Evolutionary conservation across 73 alveolate species (phyloP).

Genomic region (Effrenium voratum): DNA sequence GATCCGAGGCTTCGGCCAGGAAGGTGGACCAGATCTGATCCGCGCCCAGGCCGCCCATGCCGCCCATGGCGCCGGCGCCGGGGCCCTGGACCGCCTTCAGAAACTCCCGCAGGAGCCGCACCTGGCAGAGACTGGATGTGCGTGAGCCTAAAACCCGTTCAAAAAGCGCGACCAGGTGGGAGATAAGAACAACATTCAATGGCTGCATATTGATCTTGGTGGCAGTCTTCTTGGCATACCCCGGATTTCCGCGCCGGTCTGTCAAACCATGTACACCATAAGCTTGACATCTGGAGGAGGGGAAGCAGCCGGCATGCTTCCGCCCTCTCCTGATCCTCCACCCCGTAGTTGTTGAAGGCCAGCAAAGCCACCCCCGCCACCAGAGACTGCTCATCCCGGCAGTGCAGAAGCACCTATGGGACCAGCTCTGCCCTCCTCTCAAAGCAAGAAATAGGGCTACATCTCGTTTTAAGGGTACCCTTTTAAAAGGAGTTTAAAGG

Average conservation of each 20-base stretch:
- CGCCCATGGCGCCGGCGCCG: neutral
- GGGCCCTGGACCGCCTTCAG: conserved; percentile 67
- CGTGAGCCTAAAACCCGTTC: too few species aligned
- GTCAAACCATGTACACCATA: too few species aligned
- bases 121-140: too few species aligned
- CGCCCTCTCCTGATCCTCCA: conserved; percentile 55
- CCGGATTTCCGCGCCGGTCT: too few species aligned
- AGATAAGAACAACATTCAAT: too few species aligned
- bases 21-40: conserved; percentile 59
- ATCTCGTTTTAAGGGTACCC: too few species aligned
- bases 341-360: conserved; percentile 92
- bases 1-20: conserved; percentile 2
- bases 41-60: conserved; percentile 30
- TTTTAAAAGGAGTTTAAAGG: too few species aligned
- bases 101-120: conserved; percentile 44
- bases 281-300: neutral
- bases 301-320: neutral
- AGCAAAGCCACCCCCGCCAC: conserved; percentile 71
- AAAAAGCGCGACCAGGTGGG: too few species aligned
- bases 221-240: too few species aligned
- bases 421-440: too few species aligned
- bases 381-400: conserved; percentile 4
- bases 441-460: too few species aligned
- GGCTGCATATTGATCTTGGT: too few species aligned
- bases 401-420: conserved; percentile 65